Evolutionary conservation across 192 early-diverging fungal genomes (phyloP).

Genomic region (Allomyces javanicus): DNA sequence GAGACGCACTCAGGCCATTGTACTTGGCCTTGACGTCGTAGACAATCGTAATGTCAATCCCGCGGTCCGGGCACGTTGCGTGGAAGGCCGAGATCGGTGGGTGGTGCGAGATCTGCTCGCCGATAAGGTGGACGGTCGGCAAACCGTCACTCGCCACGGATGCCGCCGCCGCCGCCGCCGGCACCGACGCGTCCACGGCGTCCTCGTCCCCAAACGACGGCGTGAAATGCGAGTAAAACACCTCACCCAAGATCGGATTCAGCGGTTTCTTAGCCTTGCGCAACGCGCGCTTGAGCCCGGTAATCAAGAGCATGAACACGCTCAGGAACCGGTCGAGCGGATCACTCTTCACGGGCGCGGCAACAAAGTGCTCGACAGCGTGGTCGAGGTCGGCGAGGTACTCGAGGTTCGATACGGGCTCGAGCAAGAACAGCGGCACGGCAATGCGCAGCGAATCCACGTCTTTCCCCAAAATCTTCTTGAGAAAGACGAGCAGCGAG

Average conservation of each 20-base stretch:
- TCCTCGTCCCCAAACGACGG: too few species aligned
- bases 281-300: neutral
- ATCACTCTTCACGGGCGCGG: neutral
- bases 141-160: too few species aligned
- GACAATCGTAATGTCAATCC: neutral
- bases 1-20: neutral
- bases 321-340: neutral
- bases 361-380: neutral
- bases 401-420: neutral
- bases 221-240: too few species aligned
- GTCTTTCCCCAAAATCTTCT: neutral
- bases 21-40: neutral
- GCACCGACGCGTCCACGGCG: too few species aligned
- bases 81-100: neutral
- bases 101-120: neutral
- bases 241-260: neutral
- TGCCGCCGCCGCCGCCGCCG: too few species aligned
- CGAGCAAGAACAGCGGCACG: neutral
- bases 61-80: neutral
- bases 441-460: neutral
- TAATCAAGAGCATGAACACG: neutral
- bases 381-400: neutral
- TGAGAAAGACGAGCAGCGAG: neutral
- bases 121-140: neutral
- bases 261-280: neutral